Percentiles rank a stretch among this genome's conserved stretches.
phyloP scores from a whole-genome alignment of 352 stramenopile genomes.

The Pythium phragmitis region DNA sequence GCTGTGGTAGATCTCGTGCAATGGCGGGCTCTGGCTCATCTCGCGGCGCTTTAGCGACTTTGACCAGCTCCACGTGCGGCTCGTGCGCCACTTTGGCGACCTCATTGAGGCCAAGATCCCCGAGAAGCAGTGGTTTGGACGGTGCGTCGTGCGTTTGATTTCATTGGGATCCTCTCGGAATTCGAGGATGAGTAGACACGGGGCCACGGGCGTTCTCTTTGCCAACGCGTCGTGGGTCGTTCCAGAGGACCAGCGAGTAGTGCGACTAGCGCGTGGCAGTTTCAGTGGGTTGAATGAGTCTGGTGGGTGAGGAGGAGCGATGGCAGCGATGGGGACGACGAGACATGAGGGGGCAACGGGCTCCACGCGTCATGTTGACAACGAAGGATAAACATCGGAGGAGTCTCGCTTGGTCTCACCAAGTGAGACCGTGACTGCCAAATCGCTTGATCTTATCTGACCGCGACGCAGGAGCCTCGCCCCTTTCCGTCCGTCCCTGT shows the following conservation, averaged over 20 bases:
- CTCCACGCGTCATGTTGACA: constrained; percentile 18
- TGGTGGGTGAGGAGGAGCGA: neutral
- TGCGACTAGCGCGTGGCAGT: neutral
- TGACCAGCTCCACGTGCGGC: constrained; percentile 78
- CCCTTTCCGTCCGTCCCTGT: neutral
- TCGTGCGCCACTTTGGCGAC: constrained; percentile 70
- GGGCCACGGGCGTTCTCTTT: constrained; percentile 17
- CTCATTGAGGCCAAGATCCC: constrained; percentile 68
- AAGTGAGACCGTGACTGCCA: constrained; percentile 56
- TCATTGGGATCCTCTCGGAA: neutral
- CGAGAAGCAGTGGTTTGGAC: constrained; percentile 88
- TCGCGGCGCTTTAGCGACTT: constrained; percentile 87
- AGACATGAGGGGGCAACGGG: neutral
- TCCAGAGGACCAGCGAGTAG: neutral
- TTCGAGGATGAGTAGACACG: constrained; percentile 18
- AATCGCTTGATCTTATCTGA: constrained; percentile 90
- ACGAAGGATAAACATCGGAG: constrained; percentile 33
- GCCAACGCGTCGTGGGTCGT: neutral
- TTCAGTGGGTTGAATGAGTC: neutral
- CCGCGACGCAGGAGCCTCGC: constrained; percentile 1
- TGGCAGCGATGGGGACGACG: neutral
- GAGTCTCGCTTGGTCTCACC: constrained; percentile 21
- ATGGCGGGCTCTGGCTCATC: constrained; percentile 80
- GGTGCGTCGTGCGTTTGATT: constrained; percentile 37
- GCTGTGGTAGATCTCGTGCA: constrained; percentile 66